Evolutionary conservation across 1,139 yeast species (phyloP), one percentile per base, ranked within the genome.

Genomic region (Eremothecium cymbalariae): DNA sequence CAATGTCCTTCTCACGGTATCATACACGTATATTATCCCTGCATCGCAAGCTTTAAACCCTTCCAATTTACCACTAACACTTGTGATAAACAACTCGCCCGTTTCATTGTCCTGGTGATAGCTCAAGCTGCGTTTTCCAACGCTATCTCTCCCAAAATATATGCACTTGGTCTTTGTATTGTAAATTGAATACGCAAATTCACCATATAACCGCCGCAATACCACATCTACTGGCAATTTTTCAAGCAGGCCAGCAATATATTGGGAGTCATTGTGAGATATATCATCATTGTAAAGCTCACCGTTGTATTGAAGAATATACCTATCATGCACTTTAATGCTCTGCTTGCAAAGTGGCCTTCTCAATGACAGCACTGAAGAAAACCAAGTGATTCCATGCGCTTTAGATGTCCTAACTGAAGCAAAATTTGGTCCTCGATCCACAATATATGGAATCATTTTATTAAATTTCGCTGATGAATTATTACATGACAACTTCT

Each of bases 311-410:
- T 83, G 95, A 11, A 77, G 45, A 1, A 66, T 49, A 27, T 44
- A 76, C 38, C 50, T 59, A 32, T 54, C 55, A 6, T 54, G 58
- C 12, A 48, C 48, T 3, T 27, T 39, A 8, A 70, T 43, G 0
- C 97, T 95, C 57, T 90, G 97, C 16, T 60, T 47, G 0, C 82
- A 74, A 45, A 83, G 72, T 1, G 97, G 97, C 24, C 71, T 70
- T 38, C 97, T 64, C 26, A 90, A 61, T 0, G 94, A 79, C 16
- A 90, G 62, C 0, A 90, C 84, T 0, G 95, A 80, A 67, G 73
- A 41, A 65, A 52, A 42, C 69, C 46, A 63, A 43, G 34, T 45
- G 32, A 43, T 45, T 4, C 35, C 34, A 11, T 41, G 40, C 1
- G 37, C 32, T 11, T 28, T 18, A 0, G 40, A 23, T 4, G 31